A percentile compares a stretch with the other conserved stretches of the same genome.
These are phyloP conservation scores for Aspergillus biplanus DNA, from an alignment of 495 filamentous ascomycete genomes.

Conservation along the genomic window DNA sequence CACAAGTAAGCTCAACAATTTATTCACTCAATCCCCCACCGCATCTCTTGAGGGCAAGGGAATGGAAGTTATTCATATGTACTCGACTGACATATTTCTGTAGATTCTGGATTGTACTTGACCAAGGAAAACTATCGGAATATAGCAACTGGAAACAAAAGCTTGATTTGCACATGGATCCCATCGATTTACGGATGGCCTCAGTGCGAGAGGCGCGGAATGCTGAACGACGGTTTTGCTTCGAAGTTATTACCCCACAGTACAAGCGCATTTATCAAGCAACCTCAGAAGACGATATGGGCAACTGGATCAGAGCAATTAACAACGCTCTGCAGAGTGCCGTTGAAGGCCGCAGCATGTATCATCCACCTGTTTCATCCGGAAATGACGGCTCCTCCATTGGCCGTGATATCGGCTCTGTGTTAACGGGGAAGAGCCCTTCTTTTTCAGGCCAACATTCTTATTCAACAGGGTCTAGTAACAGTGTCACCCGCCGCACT, in stretches of 20 bases:
- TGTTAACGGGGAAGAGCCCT: conserved; percentile 90
- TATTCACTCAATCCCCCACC: conserved; percentile 2
- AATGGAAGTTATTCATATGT: conserved; percentile 15
- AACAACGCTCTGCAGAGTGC: conserved; percentile 97
- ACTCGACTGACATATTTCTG: conserved; percentile 16
- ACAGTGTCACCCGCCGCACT: conserved; percentile 73
- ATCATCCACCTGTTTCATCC: conserved; percentile 45
- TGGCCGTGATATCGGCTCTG: conserved; percentile 83
- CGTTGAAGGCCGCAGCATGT: conserved; percentile 75
- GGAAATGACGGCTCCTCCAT: conserved; percentile 57
- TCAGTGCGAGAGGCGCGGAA: conserved; percentile 95
- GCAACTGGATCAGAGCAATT: conserved; percentile 92
- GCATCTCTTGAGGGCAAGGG: too few relatives aligned
- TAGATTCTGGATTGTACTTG: conserved; percentile 98
- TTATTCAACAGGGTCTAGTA: conserved; percentile 51
- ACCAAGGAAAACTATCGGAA: conserved; percentile 94
- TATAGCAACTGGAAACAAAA: conserved; percentile 99
- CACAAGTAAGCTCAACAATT: conserved; percentile 79
- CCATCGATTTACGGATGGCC: conserved; percentile 95
- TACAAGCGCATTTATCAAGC: conserved; percentile 98
- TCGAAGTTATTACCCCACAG: conserved; percentile 96
- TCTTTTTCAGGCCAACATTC: conserved; percentile 67
- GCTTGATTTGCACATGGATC: conserved; percentile 96
- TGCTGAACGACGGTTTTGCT: conserved; percentile 94
- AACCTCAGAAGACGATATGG: conserved; percentile 97